Evolutionary conservation across 176 grass and related monocot genomes (phyloP), one percentile per base, ranked within the genome.

Genomic region (Aegilops speltoides): DNA sequence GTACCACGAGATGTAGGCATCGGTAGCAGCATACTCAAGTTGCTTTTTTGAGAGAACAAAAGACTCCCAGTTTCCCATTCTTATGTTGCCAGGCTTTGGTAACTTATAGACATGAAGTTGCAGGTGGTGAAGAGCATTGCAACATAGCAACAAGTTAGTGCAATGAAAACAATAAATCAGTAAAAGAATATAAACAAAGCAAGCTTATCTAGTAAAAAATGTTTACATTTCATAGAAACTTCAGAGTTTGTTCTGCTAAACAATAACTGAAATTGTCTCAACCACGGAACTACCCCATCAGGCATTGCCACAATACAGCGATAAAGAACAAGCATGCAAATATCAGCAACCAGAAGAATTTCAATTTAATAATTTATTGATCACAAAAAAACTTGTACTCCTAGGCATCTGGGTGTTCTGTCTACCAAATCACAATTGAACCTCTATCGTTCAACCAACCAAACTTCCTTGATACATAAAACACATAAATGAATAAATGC

Each of bases 41-140:
- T 96, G 88, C 52, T 90, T 66, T 77, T 83, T 96, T 66, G 90
- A 88, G 78, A 96, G 89, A 79, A 87, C 34, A 65, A n/a, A 26
- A 79, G 90, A 56, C 89, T 99, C 97, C 94, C 97, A 99, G 68
- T 99, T 99, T 87, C 94, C 94, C 90, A 99, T 84, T 85, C 90
- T 93, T 86, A 94, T 94, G 84, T 92, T 99, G 26, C 76, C 89
- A 8, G 94, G 97, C 79, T 96, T 99, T 14, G 84, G 84, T 54
- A 99, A 82, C 97, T 99, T 99, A 63, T 41, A 84, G 9, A 88
- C 62, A 61, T 84, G 69, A 71, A 86, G 57, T 64, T 65, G 16
- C 56, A 64, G 37, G 7, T 33, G 28, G n/a, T 68, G 37, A 86
- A 1, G 15, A 28, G 71, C 61, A 87, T 84, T 41, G 61, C 33